These are phyloP conservation scores for Mycosphaerelloides madeirae DNA, from an alignment of 2,329 filamentous ascomycete species.

Conservation along the genomic window DNA sequence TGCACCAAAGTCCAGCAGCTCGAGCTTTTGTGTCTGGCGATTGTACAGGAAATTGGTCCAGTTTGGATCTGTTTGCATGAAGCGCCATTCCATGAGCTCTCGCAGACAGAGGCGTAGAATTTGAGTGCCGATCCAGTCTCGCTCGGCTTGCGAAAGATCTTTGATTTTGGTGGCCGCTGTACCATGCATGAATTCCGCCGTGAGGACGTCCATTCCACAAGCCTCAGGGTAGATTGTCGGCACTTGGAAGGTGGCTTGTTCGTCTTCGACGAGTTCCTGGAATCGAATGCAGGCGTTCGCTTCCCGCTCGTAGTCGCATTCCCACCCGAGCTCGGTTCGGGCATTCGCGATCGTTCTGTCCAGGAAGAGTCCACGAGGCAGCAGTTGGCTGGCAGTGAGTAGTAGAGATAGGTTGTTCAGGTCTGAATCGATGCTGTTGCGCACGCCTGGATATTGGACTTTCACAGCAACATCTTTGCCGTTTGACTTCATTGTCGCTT, in stretches of 20 bases:
- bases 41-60: constrained; percentile 99
- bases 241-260: constrained; percentile 70
- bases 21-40: constrained; percentile 60
- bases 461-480: constrained; percentile 83
- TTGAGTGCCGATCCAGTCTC: constrained; percentile 94
- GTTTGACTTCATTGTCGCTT: constrained; percentile 70
- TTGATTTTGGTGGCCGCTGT: constrained; percentile 74
- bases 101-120: constrained; percentile 86
- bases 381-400: constrained; percentile 79
- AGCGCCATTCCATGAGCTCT: constrained; percentile 89
- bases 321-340: constrained; percentile 86
- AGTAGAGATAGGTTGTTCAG: constrained; percentile 89
- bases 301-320: constrained; percentile 92
- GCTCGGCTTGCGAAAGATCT: constrained; percentile 72
- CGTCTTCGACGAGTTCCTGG: constrained; percentile 64
- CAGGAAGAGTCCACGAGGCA: constrained; percentile 88
- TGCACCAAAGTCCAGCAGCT: constrained; percentile 93
- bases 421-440: constrained; percentile 93
- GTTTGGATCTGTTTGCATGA: constrained; percentile 99
- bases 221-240: constrained; percentile 74
- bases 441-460: constrained; percentile 94
- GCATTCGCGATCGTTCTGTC: constrained; percentile 98
- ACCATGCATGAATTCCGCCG: constrained; percentile 87
- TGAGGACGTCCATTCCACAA: constrained; percentile 79
- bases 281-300: constrained; percentile 76